Evolutionary conservation across 1,139 yeast species (phyloP).

Genomic region (Sugiyamaella pinicola): DNA sequence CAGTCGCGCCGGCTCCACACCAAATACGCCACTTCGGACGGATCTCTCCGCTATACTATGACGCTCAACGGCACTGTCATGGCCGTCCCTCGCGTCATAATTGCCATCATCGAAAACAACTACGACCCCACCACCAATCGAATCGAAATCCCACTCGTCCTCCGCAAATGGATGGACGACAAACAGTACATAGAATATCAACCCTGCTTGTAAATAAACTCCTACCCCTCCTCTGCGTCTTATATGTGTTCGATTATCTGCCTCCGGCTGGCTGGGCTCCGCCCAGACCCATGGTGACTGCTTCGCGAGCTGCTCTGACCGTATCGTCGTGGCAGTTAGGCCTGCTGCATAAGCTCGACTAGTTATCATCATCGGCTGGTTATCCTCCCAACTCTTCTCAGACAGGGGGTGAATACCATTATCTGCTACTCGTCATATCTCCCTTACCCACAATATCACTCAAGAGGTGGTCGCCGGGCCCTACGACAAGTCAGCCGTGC

Average conservation of each 20-base stretch:
- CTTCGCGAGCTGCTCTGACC: not conserved
- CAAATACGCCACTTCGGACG: slow-evolving; percentile 44
- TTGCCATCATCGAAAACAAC: slow-evolving; percentile 83
- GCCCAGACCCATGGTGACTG: too few species aligned
- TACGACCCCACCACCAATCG: slow-evolving; percentile 61
- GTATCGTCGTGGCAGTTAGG: too few species aligned
- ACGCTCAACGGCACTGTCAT: slow-evolving; percentile 95
- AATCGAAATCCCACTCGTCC: slow-evolving; percentile 68
- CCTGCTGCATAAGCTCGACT: too few species aligned
- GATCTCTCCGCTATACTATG: slow-evolving; percentile 56
- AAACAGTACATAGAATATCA: slow-evolving; percentile 36
- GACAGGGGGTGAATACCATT: not conserved
- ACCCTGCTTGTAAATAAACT: not conserved
- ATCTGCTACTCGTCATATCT: not conserved
- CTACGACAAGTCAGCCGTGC: not conserved
- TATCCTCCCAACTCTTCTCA: too few species aligned
- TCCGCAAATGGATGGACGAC: slow-evolving; percentile 49
- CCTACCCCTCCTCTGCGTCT: not conserved
- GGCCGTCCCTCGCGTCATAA: slow-evolving; percentile 90
- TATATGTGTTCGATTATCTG: too few species aligned
- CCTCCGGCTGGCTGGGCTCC: slow-evolving; percentile 1
- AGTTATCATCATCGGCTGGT: too few species aligned
- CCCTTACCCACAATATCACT: not conserved
- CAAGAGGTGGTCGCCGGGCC: not conserved
- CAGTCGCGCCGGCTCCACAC: slow-evolving; percentile 85